Base-by-base conservation (phyloP, 306 rosid species). In the Ceratonia siliqua region DNA sequence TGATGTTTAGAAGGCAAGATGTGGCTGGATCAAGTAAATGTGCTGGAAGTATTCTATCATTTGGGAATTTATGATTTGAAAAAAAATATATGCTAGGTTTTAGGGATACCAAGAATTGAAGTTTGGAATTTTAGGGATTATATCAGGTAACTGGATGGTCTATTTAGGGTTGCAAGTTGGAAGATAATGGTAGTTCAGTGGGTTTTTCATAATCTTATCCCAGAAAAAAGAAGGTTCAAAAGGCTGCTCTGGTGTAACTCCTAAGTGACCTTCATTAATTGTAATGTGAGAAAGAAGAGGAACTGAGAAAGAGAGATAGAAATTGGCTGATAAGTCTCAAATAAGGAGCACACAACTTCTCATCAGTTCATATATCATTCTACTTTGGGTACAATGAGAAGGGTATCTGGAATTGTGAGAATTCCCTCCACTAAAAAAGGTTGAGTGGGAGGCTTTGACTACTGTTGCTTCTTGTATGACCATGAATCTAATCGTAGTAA, bases 281-380 rank as follows among this genome's bases (percentile, higher is more conserved):
- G 43, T 25, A 25, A 32, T 55, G 56, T 49, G 35, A 58, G 71
- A 5, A 43, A 43, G 33, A 41, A 74, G 70, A 67, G n/a, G n/a
- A n/a, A n/a, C n/a, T n/a, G n/a, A n/a, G n/a, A n/a, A n/a, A 25
- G 20, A 56, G 54, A 17, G 54, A 48, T 52, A 28, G 41, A 42
- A 42, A 43, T 22, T 79, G 59, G 32, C 59, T 46, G 52, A 53
- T 77, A 59, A 43, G 53, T 68, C 30, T 72, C 32, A 62, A 63
- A 41, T 27, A 55, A 57, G 75, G 48, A 68, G 43, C 52, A 35
- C 18, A 12, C 35, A 41, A 58, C 18, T 63, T 79, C 45, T 63
- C 30, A 22, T 42, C 53, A n/a, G 33, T 27, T 66, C 62, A 55
- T 45, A 39, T 54, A 25, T 2, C 56, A 65, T 46, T 79, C 64